Base-by-base conservation (phyloP, 495 filamentous ascomycete genomes). In the Geopyxis carbonaria region DNA sequence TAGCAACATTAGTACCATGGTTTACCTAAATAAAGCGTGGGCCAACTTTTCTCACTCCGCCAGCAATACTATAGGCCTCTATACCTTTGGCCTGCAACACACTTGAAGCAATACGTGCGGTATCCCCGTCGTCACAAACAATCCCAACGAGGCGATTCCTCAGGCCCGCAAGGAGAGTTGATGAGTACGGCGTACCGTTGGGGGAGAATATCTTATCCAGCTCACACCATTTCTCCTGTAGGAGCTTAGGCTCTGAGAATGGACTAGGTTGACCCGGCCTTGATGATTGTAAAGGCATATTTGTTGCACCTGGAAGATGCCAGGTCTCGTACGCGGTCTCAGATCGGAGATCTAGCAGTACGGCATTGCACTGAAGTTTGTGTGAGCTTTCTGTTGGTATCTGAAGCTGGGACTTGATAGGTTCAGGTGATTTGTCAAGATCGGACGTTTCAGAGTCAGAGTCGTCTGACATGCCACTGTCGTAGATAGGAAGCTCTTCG, bases 61-160 rank as follows among this genome's bases (percentile, higher is more conserved):
- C 66, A 8, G 59, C 54, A 21, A 70, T 48, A 43, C 64, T 69
- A 14, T 64, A 64, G 2, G 65, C 67, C 44, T 66, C 61, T 21
- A 66, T 47, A 0, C 63, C 64, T 40, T 64, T 64, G 2, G 64
- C 65, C 29, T 68, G 57, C 31, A 73, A 54, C 21, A 68, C 62
- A 42, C 64, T 65, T 9, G 66, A 64, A n/a, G 63, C 68, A 22
- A 72, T 57, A 22, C 65, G 57, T 20, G 66, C 64, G 13, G 64
- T 66, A 31, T 72, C 66, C 5, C 69, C 69, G 40, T 68, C 58
- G 31, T 69, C 66, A 43, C 67, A 70, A 22, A 70, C 56, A 6
- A 72, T 46, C 37, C 70, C 45, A 34, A 70, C 57, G 51, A 38
- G 57, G 30, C 59, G 54, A 6, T 44, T 31, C 15, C 57, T 34